These are phyloP conservation scores for Pyrus betulifolia DNA, from an alignment of 306 rosid genomes.

Conservation along the genomic window DNA sequence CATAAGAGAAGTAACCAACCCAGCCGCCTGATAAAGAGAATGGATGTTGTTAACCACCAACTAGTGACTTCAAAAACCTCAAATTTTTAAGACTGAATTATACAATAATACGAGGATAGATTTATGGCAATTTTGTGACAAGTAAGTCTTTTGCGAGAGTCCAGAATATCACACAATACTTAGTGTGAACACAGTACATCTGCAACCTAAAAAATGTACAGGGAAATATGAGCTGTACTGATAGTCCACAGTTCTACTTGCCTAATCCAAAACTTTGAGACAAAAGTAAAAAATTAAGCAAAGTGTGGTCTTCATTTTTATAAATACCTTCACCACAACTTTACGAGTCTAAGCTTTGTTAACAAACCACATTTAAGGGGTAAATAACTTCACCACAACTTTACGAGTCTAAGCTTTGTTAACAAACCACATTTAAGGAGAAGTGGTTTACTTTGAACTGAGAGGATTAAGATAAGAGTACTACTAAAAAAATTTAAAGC, in stretches of 20 bases:
- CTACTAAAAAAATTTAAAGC: not conserved
- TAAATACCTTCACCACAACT: not conserved
- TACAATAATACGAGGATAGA: not conserved
- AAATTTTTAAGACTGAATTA: not conserved
- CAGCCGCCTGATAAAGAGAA: conserved; percentile 66
- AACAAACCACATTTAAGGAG: not conserved
- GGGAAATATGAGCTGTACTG: no score
- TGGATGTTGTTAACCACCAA: conserved; percentile 1
- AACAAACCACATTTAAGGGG: not conserved
- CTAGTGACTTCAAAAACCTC: not conserved
- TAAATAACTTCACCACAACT: not conserved
- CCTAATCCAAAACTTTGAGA: not conserved
- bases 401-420: not conserved
- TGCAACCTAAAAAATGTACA: not conserved
- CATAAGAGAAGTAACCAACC: conserved; percentile 96
- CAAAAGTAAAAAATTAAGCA: not conserved
- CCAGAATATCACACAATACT: not conserved
- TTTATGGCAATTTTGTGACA: not conserved
- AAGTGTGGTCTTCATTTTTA: not conserved
- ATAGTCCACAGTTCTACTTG: not conserved
- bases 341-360: not conserved
- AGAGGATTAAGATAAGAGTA: not conserved
- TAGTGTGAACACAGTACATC: not conserved
- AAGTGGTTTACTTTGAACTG: not conserved
- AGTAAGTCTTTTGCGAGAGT: not conserved